Percentiles rank a stretch among this genome's conserved stretches.
These are phyloP conservation scores for Sclerotinia spermophila DNA, from an alignment of 2,329 filamentous ascomycete species.

Conservation along the genomic window DNA sequence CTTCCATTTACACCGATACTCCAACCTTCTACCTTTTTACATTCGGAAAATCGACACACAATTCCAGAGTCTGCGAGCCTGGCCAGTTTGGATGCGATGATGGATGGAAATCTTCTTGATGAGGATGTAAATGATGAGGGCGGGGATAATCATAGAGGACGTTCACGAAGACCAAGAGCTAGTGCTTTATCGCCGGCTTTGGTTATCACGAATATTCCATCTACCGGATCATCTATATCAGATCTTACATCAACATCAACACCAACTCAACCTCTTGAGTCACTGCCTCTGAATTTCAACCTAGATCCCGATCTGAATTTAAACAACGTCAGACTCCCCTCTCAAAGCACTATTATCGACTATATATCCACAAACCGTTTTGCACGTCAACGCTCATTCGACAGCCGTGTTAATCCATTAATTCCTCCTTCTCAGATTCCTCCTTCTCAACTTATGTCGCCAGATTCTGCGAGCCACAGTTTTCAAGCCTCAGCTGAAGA, in stretches of 20 bases:
- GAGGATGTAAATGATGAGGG: background rate
- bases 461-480: rapidly evolving
- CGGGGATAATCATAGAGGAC: background rate
- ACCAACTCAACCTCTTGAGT: background rate
- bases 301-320: background rate
- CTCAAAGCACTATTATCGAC: background rate
- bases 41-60: background rate
- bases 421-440: rapidly evolving
- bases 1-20: background rate
- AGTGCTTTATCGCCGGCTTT: background rate
- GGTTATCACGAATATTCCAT: background rate
- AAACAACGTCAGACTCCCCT: background rate
- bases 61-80: background rate
- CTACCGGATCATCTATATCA: no score
- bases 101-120: background rate
- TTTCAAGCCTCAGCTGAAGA: background rate
- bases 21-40: background rate
- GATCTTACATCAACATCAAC: background rate
- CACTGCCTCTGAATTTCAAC: background rate
- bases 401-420: background rate
- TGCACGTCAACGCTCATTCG: background rate
- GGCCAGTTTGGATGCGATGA: background rate
- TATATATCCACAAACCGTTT: background rate
- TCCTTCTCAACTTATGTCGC: no score
- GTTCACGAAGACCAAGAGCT: background rate